Percentiles rank a stretch among this genome's conserved stretches.
Conservation (phyloP, 371 early-diverging fungal genomes). For the Zychaea mexicana region DNA sequence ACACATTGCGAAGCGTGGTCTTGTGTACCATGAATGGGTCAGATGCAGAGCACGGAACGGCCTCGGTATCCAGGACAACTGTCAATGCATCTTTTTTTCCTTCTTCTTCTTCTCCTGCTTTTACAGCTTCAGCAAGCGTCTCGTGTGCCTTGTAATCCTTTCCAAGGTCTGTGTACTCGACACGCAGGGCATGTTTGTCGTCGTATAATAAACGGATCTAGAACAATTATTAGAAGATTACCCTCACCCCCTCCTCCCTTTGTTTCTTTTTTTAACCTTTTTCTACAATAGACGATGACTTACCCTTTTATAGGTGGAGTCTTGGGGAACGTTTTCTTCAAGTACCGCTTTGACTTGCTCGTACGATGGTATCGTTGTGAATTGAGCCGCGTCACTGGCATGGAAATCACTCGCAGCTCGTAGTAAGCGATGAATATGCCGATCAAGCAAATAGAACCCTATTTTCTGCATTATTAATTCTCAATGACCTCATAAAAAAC, state of each 20-base stretch:
- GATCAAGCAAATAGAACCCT: conserved; percentile 38
- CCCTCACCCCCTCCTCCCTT: no score
- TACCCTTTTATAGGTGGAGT: neutral
- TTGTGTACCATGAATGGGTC: conserved; percentile 57
- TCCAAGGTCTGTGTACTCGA: conserved; percentile 44
- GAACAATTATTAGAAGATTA: neutral
- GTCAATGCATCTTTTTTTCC: conserved; percentile 5
- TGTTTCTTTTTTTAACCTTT: neutral
- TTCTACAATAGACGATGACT: neutral
- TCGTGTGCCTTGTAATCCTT: conserved; percentile 15
- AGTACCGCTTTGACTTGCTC: conserved; percentile 33
- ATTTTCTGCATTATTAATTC: neutral
- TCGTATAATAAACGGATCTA: conserved; percentile 55
- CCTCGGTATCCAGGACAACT: conserved; percentile 42
- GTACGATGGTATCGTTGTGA: conserved; percentile 28
- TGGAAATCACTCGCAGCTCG: conserved; percentile 24
- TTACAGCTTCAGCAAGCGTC: conserved; percentile 16
- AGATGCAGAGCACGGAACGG: conserved; percentile 20
- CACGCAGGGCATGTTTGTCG: conserved; percentile 31
- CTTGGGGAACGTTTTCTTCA: conserved; percentile 23
- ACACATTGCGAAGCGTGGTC: conserved; percentile 58
- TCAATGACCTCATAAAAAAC: no score
- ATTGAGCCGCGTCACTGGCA: conserved; percentile 7
- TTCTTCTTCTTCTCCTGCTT: no score
- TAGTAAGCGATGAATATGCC: conserved; percentile 24